phyloP scores from a whole-genome alignment of 768 basidiomycete species.

The Hypsizygus marmoreus region DNA sequence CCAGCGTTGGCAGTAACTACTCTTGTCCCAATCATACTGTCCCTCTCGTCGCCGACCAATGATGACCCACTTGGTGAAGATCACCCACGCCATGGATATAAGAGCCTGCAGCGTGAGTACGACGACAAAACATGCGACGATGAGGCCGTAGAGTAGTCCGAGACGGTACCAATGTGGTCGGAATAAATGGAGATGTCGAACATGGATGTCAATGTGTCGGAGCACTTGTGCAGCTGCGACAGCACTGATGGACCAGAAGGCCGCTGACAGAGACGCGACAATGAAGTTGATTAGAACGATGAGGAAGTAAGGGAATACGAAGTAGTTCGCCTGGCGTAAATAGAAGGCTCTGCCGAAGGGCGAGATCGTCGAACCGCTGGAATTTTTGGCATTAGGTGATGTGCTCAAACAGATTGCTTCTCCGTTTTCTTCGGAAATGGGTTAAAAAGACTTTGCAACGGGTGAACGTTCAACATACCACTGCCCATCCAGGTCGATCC shows the following conservation, averaged over 20 bases:
- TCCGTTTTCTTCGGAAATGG: constrained; percentile 31
- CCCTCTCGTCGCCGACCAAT: constrained; percentile 42
- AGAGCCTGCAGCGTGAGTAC: constrained; percentile 40
- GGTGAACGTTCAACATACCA: constrained; percentile 25
- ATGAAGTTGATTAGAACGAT: constrained; percentile 38
- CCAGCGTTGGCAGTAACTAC: constrained; percentile 51
- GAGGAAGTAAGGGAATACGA: constrained; percentile 40
- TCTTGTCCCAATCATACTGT: constrained; percentile 46
- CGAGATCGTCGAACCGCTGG: constrained; percentile 29
- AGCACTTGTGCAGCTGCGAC: constrained; percentile 39
- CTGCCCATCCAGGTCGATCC: constrained; percentile 51
- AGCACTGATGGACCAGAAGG: constrained; percentile 43
- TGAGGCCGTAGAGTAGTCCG: constrained; percentile 40
- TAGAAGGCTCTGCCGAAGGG: constrained; percentile 49
- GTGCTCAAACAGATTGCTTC: constrained; percentile 39
- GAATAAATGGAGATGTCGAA: constrained; percentile 34
- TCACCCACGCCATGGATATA: constrained; percentile 39
- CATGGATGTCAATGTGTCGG: constrained; percentile 26
- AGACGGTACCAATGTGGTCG: constrained; percentile 37
- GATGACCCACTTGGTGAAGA: constrained; percentile 42
- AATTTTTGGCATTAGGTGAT: constrained; percentile 21
- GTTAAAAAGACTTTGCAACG: background rate
- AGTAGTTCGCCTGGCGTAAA: constrained; percentile 38
- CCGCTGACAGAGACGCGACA: constrained; percentile 36
- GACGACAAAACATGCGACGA: constrained; percentile 38